Evolutionary conservation across 305 asterid genomes (phyloP).

Genomic region (Andrographis paniculata): DNA sequence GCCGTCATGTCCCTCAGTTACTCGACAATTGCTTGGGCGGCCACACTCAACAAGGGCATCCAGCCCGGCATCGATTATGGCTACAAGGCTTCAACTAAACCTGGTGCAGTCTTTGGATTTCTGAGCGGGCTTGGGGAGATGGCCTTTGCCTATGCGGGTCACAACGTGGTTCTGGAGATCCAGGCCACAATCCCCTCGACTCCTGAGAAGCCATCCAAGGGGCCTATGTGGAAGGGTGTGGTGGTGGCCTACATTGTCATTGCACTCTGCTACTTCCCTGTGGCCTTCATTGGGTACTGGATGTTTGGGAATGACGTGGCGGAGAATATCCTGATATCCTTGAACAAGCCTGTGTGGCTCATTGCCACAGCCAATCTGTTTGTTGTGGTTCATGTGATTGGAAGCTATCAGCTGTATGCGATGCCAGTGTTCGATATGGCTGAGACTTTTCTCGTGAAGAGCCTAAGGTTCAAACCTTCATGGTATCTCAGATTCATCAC

Average conservation of each 20-base stretch:
- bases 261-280: constrained; percentile 68
- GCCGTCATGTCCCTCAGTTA: constrained; percentile 77
- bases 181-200: constrained; percentile 71
- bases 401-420: constrained; percentile 82
- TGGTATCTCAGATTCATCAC: constrained; percentile 48
- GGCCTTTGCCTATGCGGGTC: constrained; percentile 73
- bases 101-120: constrained; percentile 51
- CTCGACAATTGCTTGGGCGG: constrained; percentile 69
- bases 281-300: constrained; percentile 57
- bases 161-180: constrained; percentile 65
- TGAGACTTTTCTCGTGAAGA: constrained; percentile 67
- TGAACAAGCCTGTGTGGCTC: constrained; percentile 56
- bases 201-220: constrained; percentile 62
- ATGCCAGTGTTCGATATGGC: constrained; percentile 94
- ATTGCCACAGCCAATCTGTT: constrained; percentile 73
- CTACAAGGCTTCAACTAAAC: constrained; percentile 24
- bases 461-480: constrained; percentile 49
- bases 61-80: constrained; percentile 43
- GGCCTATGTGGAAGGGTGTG: constrained; percentile 70
- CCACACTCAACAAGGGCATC: constrained; percentile 42
- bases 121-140: constrained; percentile 58
- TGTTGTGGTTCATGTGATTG: constrained; percentile 72
- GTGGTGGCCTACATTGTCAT: constrained; percentile 56
- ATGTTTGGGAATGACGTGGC: constrained; percentile 40
- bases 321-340: constrained; percentile 39